Base-by-base conservation (phyloP, 495 filamentous ascomycete species). In the Hyaloscypha bicolor region DNA sequence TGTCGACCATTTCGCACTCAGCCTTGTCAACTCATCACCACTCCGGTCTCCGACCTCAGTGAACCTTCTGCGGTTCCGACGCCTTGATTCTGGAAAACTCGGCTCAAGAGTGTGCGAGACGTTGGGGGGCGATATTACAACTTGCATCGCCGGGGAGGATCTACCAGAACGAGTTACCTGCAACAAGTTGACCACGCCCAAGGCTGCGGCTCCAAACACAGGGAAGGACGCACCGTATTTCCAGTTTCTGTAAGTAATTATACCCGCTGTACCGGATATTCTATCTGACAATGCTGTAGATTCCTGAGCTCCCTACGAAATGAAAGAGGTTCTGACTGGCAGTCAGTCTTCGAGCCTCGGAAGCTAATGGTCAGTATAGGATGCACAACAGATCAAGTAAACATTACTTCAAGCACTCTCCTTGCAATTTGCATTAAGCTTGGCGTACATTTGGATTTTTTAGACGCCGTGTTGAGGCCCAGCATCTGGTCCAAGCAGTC, bases 401-500 rank as follows among this genome's bases (percentile, higher is more conserved):
- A 25, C 3, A 31, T 55, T 9, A 29, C 53, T 6, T n/a, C 2
- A 9, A 55, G 19, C 2, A 55, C 53, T 25, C 53, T 55, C 25
- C 8, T 25, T 2, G 22, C 6, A 9, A 3, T 55, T 29, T 55
- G 53, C 14, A 55, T 6, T 25, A 55, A 55, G 53, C 53, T 55
- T 9, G 21, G 22, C 30, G 53, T 55, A 55, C 14, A 6, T 9
- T 3, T 55, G 22, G 11, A 6, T 9, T 55, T 55, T n/a, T 12
- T 55, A 19, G 53, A 55, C 21, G 53, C 4, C 22, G 53, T 55
- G 2, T 16, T 55, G 21, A 29, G 19, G 12, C 53, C 53, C 19
- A 55, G 53, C 30, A 55, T 55, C 21, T 55, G 53, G 53, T 55
- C 53, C 30, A 55, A 55, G 30, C 53, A 55, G 25, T 55, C 53